Conservation (phyloP, 2,329 filamentous ascomycete genomes). For the Hypomyces perniciosus region DNA sequence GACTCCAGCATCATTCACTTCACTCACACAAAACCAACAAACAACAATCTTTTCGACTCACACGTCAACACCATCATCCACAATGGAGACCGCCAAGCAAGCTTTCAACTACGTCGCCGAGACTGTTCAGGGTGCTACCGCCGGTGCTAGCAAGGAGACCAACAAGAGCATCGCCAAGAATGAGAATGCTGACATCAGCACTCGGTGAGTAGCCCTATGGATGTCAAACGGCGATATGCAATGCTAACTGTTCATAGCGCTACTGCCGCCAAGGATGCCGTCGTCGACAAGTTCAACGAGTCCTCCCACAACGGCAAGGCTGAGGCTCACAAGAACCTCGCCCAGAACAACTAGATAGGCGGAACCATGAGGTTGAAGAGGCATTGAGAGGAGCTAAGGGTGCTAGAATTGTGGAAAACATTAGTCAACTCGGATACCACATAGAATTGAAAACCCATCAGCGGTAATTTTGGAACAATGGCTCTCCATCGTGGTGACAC, state of each 20-base stretch:
- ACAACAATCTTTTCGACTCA: conserved; percentile 12
- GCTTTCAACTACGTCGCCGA: conserved; percentile 65
- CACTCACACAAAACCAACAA: conserved; percentile 16
- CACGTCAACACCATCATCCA: conserved; percentile 21
- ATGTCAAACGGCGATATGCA: background rate
- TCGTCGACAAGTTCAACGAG: conserved; percentile 44
- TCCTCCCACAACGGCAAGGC: conserved; percentile 35
- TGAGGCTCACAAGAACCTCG: conserved; percentile 35
- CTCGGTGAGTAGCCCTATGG: conserved; percentile 40
- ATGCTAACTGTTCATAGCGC: conserved; percentile 32
- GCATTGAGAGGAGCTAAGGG: background rate
- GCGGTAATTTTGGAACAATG: background rate
- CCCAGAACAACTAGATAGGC: conserved; percentile 19
- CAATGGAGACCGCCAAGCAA: conserved; percentile 53
- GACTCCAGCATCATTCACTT: background rate
- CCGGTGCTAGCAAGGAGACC: conserved; percentile 59
- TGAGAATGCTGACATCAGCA: conserved; percentile 43
- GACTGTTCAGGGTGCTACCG: conserved; percentile 51
- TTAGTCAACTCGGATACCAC: conserved; percentile 2
- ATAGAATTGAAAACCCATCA: background rate
- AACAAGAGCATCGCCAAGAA: conserved; percentile 67
- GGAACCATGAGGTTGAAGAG: background rate
- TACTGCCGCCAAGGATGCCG: conserved; percentile 43
- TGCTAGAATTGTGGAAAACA: background rate
- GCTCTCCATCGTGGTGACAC: too few species aligned